Evolutionary conservation across 495 filamentous ascomycete genomes (phyloP).

Genomic region (Wilcoxina mikolae): DNA sequence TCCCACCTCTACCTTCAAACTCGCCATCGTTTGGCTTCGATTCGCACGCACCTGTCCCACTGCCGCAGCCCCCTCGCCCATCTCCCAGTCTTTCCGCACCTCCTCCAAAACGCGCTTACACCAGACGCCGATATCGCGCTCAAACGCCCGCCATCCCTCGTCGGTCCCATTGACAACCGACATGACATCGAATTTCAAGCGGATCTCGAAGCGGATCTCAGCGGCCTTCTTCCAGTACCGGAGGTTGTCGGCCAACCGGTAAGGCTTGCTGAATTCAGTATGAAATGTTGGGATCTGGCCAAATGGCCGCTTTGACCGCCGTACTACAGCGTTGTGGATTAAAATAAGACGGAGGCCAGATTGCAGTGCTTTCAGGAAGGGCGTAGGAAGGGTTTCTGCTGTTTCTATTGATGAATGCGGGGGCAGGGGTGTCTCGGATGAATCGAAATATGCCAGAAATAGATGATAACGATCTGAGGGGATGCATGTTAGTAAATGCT

Average conservation of each 20-base stretch:
- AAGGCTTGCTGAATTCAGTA: conserved; percentile 81
- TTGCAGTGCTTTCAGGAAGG: conserved; percentile 56
- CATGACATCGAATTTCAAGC: conserved; percentile 71
- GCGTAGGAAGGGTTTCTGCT: conserved; percentile 45
- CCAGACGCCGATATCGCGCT: conserved; percentile 22
- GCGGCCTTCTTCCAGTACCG: conserved; percentile 93
- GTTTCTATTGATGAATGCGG: conserved; percentile 49
- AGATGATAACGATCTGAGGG: conserved; percentile 53
- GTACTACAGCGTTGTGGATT: conserved; percentile 76
- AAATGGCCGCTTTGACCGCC: conserved; percentile 70
- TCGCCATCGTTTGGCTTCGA: conserved; percentile 24
- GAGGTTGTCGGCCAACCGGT: conserved; percentile 83
- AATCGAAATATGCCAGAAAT: conserved; percentile 54
- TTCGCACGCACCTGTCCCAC: conserved; percentile 24
- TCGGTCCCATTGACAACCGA: conserved; percentile 53
- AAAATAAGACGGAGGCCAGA: conserved; percentile 70
- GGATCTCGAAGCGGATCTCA: conserved; percentile 82
- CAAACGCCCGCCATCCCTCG: conserved; percentile 22
- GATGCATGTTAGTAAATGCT: conserved; percentile 7
- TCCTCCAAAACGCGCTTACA: conserved; percentile 25
- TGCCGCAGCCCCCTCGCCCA: conserved; percentile 19
- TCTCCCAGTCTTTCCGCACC: conserved; percentile 26
- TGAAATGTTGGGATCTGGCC: conserved; percentile 84
- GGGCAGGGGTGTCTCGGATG: conserved; percentile 44
- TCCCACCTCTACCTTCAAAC: conserved; percentile 25